phyloP scores from a whole-genome alignment of 2,329 filamentous ascomycete species.

The Xylaria sp. region DNA sequence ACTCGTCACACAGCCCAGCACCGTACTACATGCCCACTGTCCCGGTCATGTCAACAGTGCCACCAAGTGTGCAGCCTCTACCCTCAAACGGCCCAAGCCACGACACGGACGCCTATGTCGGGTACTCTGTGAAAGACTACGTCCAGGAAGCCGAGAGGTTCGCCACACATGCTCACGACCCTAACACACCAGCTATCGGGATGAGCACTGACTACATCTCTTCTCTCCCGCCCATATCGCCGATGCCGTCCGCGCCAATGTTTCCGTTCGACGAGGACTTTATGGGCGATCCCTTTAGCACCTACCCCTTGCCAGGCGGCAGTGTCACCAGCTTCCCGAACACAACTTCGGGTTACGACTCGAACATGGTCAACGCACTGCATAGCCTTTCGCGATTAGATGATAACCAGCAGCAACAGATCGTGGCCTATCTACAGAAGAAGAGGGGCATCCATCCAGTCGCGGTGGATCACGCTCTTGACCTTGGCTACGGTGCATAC shows the following conservation, averaged over 20 bases:
- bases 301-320: constrained; percentile 21
- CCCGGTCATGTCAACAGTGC: constrained; percentile 26
- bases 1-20: constrained; percentile 36
- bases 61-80: constrained; percentile 29
- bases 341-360: constrained; percentile 16
- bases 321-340: constrained; percentile 17
- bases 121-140: constrained; percentile 31
- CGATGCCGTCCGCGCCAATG: constrained; percentile 32
- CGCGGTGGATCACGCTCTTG: constrained; percentile 24
- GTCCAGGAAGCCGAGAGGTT: constrained; percentile 26
- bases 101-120: constrained; percentile 31
- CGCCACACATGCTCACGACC: constrained; percentile 19
- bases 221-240: constrained; percentile 28
- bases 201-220: constrained; percentile 29
- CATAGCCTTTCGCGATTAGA: constrained; percentile 34
- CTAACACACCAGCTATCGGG: constrained; percentile 26
- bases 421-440: constrained; percentile 34
- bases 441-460: constrained; percentile 27
- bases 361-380: constrained; percentile 34
- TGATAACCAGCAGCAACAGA: constrained; percentile 35
- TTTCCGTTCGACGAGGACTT: constrained; percentile 26
- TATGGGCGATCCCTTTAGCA: constrained; percentile 7
- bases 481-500: constrained; percentile 23
- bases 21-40: constrained; percentile 26
- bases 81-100: constrained; percentile 29